Evolutionary conservation across 305 asterid species (phyloP).

Genomic region (Coffea humblotiana): DNA sequence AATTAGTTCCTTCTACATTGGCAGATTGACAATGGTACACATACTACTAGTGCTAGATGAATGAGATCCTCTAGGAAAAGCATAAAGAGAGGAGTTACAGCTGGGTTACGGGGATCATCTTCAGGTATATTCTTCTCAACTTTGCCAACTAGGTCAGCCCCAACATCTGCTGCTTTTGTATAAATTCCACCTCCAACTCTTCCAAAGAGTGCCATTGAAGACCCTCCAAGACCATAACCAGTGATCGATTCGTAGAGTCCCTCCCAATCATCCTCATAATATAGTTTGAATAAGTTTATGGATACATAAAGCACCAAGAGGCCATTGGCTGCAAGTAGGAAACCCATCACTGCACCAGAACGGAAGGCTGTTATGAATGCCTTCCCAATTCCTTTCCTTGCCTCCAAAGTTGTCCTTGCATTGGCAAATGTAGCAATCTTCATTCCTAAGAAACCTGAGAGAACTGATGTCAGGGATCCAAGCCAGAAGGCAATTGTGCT

Average conservation of each 20-base stretch:
- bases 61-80: neutral
- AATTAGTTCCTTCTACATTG: no score
- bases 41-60: no score
- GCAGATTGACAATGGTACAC: no score
- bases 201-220: conserved; percentile 68
- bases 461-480: conserved; percentile 72
- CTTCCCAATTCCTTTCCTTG: conserved; percentile 81
- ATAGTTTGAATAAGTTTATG: conserved; percentile 71
- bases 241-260: conserved; percentile 84
- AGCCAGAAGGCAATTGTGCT: conserved; percentile 73
- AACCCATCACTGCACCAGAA: conserved; percentile 92
- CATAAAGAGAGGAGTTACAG: conserved; percentile 42
- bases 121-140: conserved; percentile 83
- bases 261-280: conserved; percentile 88
- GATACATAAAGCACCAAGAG: conserved; percentile 63
- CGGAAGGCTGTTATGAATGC: conserved; percentile 75
- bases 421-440: conserved; percentile 85
- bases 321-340: conserved; percentile 82
- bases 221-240: conserved; percentile 89
- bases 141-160: conserved; percentile 89
- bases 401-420: conserved; percentile 82
- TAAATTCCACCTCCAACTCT: conserved; percentile 91
- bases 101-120: conserved; percentile 92
- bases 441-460: conserved; percentile 89
- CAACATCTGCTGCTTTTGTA: conserved; percentile 93